A percentile compares a stretch with the other conserved stretches of the same genome.
Evolutionary conservation across 2,329 filamentous ascomycete species (phyloP).

Genomic region (Decorospora gaudefroyi): DNA sequence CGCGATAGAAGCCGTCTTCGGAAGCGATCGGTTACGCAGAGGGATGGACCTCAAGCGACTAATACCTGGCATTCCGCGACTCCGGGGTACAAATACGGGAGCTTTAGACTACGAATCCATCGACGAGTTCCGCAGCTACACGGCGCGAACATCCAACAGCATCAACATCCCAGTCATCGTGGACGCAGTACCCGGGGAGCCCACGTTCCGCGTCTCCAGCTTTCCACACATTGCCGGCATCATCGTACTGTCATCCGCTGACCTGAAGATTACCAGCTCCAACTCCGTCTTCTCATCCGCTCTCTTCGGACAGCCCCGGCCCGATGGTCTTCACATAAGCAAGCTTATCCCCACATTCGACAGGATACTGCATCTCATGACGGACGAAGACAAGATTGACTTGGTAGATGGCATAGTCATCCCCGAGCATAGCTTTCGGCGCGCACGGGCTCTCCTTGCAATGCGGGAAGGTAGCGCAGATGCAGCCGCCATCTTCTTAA

Average conservation of each 20-base stretch:
- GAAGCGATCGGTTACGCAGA: conserved; percentile 65
- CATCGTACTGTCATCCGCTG: conserved; percentile 81
- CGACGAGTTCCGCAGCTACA: conserved; percentile 75
- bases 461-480: conserved; percentile 82
- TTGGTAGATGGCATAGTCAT: conserved; percentile 94
- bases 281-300: conserved; percentile 94
- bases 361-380: conserved; percentile 77
- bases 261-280: conserved; percentile 82
- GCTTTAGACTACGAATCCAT: conserved; percentile 80
- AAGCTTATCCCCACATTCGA: conserved; percentile 87
- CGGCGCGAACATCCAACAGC: conserved; percentile 74
- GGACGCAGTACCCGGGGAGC: conserved; percentile 69
- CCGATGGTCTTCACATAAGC: conserved; percentile 78
- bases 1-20: conserved; percentile 86
- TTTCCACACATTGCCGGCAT: conserved; percentile 98
- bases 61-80: conserved; percentile 79
- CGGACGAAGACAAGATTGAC: conserved; percentile 81
- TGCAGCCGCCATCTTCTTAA: conserved; percentile 73
- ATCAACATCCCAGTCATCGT: conserved; percentile 85
- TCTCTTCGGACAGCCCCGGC: conserved; percentile 84
- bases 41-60: conserved; percentile 78
- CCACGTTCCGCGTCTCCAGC: conserved; percentile 82
- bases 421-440: conserved; percentile 92
- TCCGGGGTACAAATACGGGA: conserved; percentile 71
- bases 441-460: conserved; percentile 81